phyloP scores from a whole-genome alignment of 1,284 basidiomycete genomes.

The Apiotrichum akiyoshidainum region DNA sequence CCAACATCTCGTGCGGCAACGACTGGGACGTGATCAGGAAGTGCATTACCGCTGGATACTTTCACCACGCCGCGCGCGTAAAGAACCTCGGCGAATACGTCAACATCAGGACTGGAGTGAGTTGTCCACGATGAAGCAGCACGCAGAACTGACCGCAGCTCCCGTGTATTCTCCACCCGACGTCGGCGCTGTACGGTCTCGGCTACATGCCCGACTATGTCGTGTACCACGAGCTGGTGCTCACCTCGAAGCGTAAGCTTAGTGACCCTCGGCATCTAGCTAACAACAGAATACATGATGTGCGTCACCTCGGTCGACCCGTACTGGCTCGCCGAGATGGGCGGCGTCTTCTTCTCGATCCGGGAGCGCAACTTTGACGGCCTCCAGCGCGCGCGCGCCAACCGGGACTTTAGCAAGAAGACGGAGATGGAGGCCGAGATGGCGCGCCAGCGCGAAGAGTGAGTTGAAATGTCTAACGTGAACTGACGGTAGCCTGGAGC shows the following conservation, averaged over 20 bases:
- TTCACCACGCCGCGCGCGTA: slow-evolving; percentile 96
- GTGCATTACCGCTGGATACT: slow-evolving; percentile 96
- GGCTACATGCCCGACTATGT: slow-evolving; percentile 97
- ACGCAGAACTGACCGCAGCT: slow-evolving; percentile 26
- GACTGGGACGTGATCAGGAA: slow-evolving; percentile 97
- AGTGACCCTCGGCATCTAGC: neutral
- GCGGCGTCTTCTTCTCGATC: slow-evolving; percentile 91
- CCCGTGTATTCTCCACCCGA: slow-evolving; percentile 72
- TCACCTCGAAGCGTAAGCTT: slow-evolving; percentile 72
- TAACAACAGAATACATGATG: slow-evolving; percentile 72
- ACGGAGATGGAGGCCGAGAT: slow-evolving; percentile 84
- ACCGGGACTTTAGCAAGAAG: slow-evolving; percentile 81
- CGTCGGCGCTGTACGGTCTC: slow-evolving; percentile 90
- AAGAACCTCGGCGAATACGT: slow-evolving; percentile 99
- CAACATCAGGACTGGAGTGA: slow-evolving; percentile 86
- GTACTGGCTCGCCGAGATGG: slow-evolving; percentile 90
- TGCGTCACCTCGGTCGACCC: slow-evolving; percentile 93
- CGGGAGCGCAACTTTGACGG: slow-evolving; percentile 94
- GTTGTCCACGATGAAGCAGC: slow-evolving; percentile 14
- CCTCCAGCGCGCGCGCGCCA: slow-evolving; percentile 62
- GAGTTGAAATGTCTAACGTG: slow-evolving; percentile 45
- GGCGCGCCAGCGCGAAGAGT: slow-evolving; percentile 80
- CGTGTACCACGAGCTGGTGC: slow-evolving; percentile 91
- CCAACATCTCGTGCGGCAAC: slow-evolving; percentile 80
- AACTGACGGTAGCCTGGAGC: slow-evolving; percentile 30